Evolutionary conservation across 2,329 filamentous ascomycete species (phyloP).

Genomic region (Ceratocystis variospora): DNA sequence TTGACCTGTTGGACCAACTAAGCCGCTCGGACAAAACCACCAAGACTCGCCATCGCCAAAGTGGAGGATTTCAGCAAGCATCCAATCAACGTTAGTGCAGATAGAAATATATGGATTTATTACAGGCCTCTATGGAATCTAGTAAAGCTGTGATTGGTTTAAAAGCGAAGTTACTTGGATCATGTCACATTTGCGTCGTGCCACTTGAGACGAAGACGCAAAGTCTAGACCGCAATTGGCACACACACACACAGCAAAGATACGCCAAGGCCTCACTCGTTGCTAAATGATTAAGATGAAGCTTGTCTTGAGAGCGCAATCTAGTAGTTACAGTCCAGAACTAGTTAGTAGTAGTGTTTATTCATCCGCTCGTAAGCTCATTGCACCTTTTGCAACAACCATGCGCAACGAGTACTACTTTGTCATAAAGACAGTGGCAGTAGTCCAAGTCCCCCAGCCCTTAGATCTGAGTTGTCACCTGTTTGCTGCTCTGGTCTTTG

Average conservation of each 20-base stretch:
- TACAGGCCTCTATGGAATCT: neutral
- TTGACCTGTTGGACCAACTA: neutral
- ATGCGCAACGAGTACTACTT: neutral
- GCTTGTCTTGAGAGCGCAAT: neutral
- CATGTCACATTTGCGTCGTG: neutral
- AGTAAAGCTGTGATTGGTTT: neutral
- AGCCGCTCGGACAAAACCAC: neutral
- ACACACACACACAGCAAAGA: neutral
- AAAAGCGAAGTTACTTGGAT: neutral
- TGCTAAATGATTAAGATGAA: neutral
- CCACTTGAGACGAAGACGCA: neutral
- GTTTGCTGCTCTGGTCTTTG: neutral
- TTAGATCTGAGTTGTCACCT: neutral
- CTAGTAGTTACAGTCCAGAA: neutral
- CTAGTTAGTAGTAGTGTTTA: neutral
- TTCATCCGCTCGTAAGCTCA: neutral
- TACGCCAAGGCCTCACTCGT: neutral
- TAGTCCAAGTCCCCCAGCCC: neutral
- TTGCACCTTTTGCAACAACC: neutral
- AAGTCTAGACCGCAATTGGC: neutral
- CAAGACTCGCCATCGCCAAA: neutral
- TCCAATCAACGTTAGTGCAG: neutral
- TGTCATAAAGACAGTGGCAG: neutral
- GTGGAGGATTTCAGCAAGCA: neutral
- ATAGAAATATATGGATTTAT: neutral